Conservation (phyloP, 2,329 filamentous ascomycete genomes). For the Scytalidium sp. region DNA sequence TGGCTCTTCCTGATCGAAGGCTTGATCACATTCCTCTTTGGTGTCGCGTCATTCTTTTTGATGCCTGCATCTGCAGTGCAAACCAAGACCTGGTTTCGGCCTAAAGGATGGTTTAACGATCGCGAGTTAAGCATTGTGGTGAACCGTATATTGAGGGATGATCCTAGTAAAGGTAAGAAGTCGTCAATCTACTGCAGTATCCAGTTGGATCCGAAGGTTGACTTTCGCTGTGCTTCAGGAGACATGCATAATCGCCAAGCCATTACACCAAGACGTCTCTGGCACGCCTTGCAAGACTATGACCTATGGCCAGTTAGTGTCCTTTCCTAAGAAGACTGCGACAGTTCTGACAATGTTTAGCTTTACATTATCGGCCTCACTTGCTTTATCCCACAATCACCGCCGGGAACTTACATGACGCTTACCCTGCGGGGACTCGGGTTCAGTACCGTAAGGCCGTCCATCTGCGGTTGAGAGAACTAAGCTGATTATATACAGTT, state of each 20-base stretch:
- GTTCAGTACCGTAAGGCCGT: constrained; percentile 22
- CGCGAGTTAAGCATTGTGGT: constrained; percentile 66
- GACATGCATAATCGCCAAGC: constrained; percentile 60
- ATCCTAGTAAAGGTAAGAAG: constrained; percentile 38
- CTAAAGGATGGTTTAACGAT: constrained; percentile 61
- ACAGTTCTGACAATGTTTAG: neutral
- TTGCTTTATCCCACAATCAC: constrained; percentile 46
- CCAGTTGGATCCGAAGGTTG: neutral
- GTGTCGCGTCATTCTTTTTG: constrained; percentile 50
- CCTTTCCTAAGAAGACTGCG: neutral
- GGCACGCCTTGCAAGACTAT: constrained; percentile 53
- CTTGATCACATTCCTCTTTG: constrained; percentile 50
- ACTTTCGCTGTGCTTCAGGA: constrained; percentile 19
- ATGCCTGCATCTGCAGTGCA: constrained; percentile 60
- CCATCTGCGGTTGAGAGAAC: neutral
- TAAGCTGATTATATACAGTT: constrained; percentile 27
- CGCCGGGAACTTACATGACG: constrained; percentile 48
- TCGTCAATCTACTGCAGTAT: constrained; percentile 26
- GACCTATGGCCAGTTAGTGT: constrained; percentile 55
- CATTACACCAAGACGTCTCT: constrained; percentile 47
- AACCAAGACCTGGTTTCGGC: constrained; percentile 50
- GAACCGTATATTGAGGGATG: constrained; percentile 55
- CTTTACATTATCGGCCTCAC: constrained; percentile 46
- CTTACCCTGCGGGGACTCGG: constrained; percentile 40
- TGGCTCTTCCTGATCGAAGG: constrained; percentile 58